Evolutionary conservation across 768 basidiomycete genomes (phyloP), one percentile per base, ranked within the genome.

Genomic region (Holtermanniella nyarrowii): DNA sequence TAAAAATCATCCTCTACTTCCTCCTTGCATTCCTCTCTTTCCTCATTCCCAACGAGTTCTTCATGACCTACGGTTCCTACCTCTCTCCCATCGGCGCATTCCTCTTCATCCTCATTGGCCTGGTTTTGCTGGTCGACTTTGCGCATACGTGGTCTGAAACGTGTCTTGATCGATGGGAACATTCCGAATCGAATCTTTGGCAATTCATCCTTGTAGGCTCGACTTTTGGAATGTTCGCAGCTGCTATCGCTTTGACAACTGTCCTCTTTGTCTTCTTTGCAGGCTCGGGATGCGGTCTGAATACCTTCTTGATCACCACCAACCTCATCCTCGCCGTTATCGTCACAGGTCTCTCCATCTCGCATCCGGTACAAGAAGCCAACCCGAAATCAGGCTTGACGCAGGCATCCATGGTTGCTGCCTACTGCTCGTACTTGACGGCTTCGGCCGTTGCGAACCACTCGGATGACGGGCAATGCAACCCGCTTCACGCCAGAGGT

Each of bases 141-240:
- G 95, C 95, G 1, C 95, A 99, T 69, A 85, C 88, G 4, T 97
- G 91, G 91, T 88, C 89, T 14, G 95, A 99, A 73, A 91, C 82
- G 4, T 97, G 93, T 69, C 79, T 96, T 48, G 84, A 93, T 58
- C 88, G 89, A 49, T 96, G 89, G 91, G 93, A 96, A 70, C 80
- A 81, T 53, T 81, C 80, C 1, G 79, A 80, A 42, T 91, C 89
- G 10, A 85, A 84, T 59, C 72, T 91, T 46, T 99, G 95, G 95
- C 89, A 95, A 69, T 96, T 85, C 81, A 81, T 93, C 52, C 83
- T 97, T 20, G 82, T 99, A 49, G 83, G 86, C 3, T 93, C 90
- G 5, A 96, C 95, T 0, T 82, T 83, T n/a, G 75, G 79, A 43
- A 84, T 90, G 79, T 97, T 95, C 72, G 77, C 80, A 22, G 82